Base-by-base conservation (phyloP, 768 basidiomycete genomes). In the Lentinula sp. region DNA sequence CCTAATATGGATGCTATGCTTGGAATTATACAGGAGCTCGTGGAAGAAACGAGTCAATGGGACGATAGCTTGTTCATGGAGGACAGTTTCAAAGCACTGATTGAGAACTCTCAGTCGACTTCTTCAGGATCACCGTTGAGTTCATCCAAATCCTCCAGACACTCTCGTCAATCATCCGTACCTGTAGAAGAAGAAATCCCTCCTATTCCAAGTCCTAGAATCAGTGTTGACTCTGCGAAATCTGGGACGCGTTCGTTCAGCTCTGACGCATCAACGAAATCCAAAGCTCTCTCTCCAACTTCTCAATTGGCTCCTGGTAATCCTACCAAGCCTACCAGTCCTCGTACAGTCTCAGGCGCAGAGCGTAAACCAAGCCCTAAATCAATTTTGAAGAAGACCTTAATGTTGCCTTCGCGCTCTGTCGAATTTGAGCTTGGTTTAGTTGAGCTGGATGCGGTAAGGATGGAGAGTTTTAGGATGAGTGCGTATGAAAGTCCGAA, bases 11-110 rank as follows among this genome's bases (percentile, higher is more conserved):
- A 75, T 52, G 67, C 70, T 32, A 65, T 81, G 39, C 66, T 79
- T 34, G 74, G 70, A 9, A 72, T 84, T 13, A 78, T 84, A 35
- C 74, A 74, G 15, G 80, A 82, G 65, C 73, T 84, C 39, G 78
- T 78, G 1, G 75, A 79, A 49, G 81, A 80, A 64, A 78, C 80
- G 16, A 80, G 71, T 53, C 75, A 75, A 40, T 84, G 82, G 82
- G 81, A 83, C 63, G 70, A 74, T 15, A 77, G 73, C 61, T 66
- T 82, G 39, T 80, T 79, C 63, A 71, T 81, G 68, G 76, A 80
- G 62, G 68, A 76, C 40, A 76, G 76, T 18, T 84, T 84, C 70
- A 79, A 73, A 63, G 67, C 70, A 5, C 71, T 83, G 70, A 74
- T 83, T 16, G 65, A 75, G 49, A 68, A 46, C 32, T 43, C 52